Conservation (phyloP, 805 yeast genomes). For the Jamesozyma spencerorum region DNA sequence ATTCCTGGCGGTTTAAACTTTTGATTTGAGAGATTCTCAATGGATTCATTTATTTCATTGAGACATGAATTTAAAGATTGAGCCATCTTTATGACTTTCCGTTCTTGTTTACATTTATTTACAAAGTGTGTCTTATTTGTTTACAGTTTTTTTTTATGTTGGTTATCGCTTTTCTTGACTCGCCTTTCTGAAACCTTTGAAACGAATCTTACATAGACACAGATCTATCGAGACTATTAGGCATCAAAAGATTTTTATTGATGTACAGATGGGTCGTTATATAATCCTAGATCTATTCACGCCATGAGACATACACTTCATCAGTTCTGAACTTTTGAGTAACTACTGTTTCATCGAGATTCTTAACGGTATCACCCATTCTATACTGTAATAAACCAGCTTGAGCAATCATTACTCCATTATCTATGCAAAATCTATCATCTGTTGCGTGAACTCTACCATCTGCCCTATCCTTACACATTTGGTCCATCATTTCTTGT, state of each 20-base stretch:
- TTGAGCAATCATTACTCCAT: constrained; percentile 98
- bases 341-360: constrained; percentile 65
- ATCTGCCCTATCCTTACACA: constrained; percentile 75
- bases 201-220: too few relatives aligned
- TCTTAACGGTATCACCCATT: constrained; percentile 56
- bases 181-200: too few relatives aligned
- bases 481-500: constrained; percentile 93
- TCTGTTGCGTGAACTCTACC: constrained; percentile 93
- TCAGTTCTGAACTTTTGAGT: constrained; percentile 93
- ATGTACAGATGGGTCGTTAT: neutral
- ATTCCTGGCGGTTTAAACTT: constrained; percentile 51
- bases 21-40: constrained; percentile 34
- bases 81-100: constrained; percentile 12
- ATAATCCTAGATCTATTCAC: constrained; percentile 37
- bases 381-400: constrained; percentile 85
- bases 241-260: too few relatives aligned
- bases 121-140: neutral
- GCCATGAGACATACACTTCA: constrained; percentile 84
- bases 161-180: neutral
- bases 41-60: constrained; percentile 32
- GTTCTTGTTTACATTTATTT: too few relatives aligned
- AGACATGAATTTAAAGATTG: constrained; percentile 26
- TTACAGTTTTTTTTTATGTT: neutral
- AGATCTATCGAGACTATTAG: too few relatives aligned
- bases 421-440: constrained; percentile 93